Conservation (phyloP, 331 rosid species). For the Rhamnella rubrinervis region DNA sequence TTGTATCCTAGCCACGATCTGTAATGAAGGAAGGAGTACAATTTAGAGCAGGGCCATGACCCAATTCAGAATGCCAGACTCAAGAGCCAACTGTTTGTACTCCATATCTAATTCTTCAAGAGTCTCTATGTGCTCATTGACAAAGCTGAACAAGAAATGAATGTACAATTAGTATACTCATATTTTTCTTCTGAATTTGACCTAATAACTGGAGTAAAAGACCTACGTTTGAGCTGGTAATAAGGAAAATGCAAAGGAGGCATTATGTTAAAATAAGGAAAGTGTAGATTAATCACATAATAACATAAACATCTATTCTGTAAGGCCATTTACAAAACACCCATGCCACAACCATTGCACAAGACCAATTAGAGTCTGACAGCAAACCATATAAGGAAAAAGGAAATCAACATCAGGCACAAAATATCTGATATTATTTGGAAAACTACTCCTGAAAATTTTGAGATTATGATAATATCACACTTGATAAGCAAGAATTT, state of each 20-base stretch:
- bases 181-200: background rate
- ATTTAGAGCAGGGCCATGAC: conserved; percentile 99
- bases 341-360: conserved; percentile 90
- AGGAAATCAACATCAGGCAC: background rate
- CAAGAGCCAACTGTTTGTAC: conserved; percentile 87
- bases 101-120: conserved; percentile 99
- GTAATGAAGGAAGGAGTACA: conserved; percentile 76
- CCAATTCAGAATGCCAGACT: conserved; percentile 93
- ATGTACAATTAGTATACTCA: background rate
- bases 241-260: background rate
- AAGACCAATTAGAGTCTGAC: conserved; percentile 98
- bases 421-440: background rate
- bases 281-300: too few species aligned
- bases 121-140: conserved; percentile 97
- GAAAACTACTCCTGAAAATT: background rate
- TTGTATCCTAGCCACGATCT: too few species aligned
- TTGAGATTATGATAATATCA: conserved; percentile 11
- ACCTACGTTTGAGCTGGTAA: background rate
- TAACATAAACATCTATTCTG: background rate
- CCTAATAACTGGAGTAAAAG: too few species aligned
- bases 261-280: too few species aligned
- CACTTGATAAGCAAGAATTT: conserved; percentile 98
- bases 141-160: conserved; percentile 58
- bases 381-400: conserved; percentile 18
- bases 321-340: too few species aligned